phyloP scores from a whole-genome alignment of 768 basidiomycete species.

The Lactarius indigo region DNA sequence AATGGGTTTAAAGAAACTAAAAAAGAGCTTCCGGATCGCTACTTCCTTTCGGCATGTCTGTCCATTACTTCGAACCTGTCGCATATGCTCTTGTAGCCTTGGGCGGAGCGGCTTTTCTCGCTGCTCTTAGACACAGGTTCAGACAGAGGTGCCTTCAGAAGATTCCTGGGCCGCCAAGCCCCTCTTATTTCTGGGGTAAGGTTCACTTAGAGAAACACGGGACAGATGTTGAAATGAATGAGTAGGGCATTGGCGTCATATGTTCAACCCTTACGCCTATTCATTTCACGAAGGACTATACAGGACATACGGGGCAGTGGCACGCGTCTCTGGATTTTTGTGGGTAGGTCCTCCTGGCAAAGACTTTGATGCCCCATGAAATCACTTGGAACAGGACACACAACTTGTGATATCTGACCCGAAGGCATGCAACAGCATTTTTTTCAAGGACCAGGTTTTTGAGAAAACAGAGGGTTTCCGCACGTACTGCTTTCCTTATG shows the following conservation, averaged over 20 bases:
- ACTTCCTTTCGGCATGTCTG: not conserved
- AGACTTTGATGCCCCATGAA: not conserved
- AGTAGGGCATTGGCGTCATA: not conserved
- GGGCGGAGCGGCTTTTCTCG: not conserved
- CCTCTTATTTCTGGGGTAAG: not conserved
- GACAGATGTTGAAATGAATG: not conserved
- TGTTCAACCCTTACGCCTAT: not conserved
- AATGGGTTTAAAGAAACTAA: too few species aligned
- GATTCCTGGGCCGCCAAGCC: not conserved
- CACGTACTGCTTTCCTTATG: constrained; percentile 11
- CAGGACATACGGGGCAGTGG: not conserved
- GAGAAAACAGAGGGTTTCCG: constrained; percentile 6
- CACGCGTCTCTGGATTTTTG: not conserved
- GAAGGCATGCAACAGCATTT: not conserved
- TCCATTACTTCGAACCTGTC: not conserved
- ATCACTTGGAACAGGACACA: constrained; percentile 1
- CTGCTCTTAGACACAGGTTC: not conserved
- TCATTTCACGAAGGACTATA: not conserved
- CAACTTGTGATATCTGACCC: constrained; percentile 16
- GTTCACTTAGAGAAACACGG: too few species aligned
- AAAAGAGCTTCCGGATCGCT: too few species aligned
- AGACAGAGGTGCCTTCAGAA: not conserved
- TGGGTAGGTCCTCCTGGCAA: not conserved
- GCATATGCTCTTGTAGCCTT: not conserved
- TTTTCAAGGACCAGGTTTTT: not conserved